Percentiles rank a stretch among this genome's conserved stretches.
These are phyloP conservation scores for Stropharia rugosoannulata DNA, from an alignment of 768 basidiomycete species.

Conservation along the genomic window DNA sequence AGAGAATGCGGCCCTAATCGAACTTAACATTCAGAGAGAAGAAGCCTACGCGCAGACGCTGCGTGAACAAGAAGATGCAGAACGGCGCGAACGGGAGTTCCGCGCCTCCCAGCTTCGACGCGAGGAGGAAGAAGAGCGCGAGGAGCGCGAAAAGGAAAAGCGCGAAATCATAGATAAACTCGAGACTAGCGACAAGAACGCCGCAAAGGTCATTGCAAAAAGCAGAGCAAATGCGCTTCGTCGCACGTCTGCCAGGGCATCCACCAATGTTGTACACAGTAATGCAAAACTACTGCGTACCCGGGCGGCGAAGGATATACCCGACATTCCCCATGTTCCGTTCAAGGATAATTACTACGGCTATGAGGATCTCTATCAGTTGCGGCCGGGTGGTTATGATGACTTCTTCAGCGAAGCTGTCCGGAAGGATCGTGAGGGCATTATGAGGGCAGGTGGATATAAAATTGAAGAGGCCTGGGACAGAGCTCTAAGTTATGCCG, in stretches of 20 bases:
- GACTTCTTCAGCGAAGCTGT: constrained; percentile 78
- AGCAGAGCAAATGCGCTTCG: constrained; percentile 64
- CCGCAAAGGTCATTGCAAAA: constrained; percentile 67
- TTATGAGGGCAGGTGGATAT: constrained; percentile 85
- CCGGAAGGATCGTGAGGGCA: constrained; percentile 70
- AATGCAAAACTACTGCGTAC: constrained; percentile 54
- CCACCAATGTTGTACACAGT: constrained; percentile 43
- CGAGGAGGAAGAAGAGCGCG: constrained; percentile 74
- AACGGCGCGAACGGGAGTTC: constrained; percentile 66
- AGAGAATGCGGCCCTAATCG: constrained; percentile 81
- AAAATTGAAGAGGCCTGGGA: constrained; percentile 84
- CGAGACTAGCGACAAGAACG: constrained; percentile 74
- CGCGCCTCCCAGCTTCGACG: constrained; percentile 65
- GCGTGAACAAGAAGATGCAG: constrained; percentile 79
- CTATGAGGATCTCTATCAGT: constrained; percentile 65
- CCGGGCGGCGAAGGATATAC: constrained; percentile 66
- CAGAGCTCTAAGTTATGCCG: constrained; percentile 70
- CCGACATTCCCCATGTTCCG: constrained; percentile 80
- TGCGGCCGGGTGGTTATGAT: constrained; percentile 58
- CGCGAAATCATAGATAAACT: constrained; percentile 79
- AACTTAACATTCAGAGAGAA: constrained; percentile 80
- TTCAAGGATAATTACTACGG: constrained; percentile 75
- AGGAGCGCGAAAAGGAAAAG: constrained; percentile 69
- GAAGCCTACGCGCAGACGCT: constrained; percentile 72
- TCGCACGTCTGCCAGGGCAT: constrained; percentile 55